Percentiles rank a stretch among this genome's conserved stretches.
phyloP scores from a whole-genome alignment of 345 rosid genomes.

The Combretum micranthum region DNA sequence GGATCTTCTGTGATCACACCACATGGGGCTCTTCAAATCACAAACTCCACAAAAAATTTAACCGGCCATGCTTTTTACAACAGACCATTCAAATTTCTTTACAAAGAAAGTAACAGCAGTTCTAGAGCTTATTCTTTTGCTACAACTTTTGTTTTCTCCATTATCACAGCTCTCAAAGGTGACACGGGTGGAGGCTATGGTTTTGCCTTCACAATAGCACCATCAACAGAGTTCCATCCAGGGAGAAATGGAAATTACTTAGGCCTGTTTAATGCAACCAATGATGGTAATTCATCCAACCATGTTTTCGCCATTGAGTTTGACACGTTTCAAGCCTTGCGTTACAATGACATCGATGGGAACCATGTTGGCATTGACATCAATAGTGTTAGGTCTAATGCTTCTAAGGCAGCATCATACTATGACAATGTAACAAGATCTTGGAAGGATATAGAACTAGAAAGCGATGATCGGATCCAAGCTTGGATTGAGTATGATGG shows the following conservation, averaged over 20 bases:
- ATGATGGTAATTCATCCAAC: conserved; percentile 13
- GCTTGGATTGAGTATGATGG: conserved; percentile 68
- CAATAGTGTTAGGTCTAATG: conserved; percentile 49
- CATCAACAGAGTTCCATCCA: conserved; percentile 23
- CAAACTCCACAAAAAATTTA: conserved; percentile 16
- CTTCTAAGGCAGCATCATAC: too few species aligned
- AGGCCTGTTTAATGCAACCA: too few species aligned
- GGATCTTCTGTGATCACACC: conserved; percentile 28
- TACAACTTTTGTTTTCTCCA: too few species aligned
- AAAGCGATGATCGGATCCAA: conserved; percentile 42
- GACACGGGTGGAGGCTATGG: conserved; percentile 53
- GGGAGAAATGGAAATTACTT: conserved; percentile 27
- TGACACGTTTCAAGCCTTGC: conserved; percentile 42
- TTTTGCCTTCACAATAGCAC: conserved; percentile 44
- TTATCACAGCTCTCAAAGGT: conserved; percentile 13
- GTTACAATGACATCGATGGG: conserved; percentile 19
- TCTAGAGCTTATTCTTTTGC: conserved; percentile 28
- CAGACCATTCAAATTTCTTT: conserved; percentile 19
- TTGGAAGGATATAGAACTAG: conserved; percentile 16
- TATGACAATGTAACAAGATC: neutral
- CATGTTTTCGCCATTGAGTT: conserved; percentile 50
- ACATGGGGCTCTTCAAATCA: conserved; percentile 42
- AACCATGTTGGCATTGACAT: conserved; percentile 51
- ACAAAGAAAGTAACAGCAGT: neutral
- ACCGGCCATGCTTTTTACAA: conserved; percentile 47